Percentiles rank a stretch among this genome's conserved stretches.
Conservation (phyloP, 2,329 filamentous ascomycete genomes). For the Xylaria sp. region DNA sequence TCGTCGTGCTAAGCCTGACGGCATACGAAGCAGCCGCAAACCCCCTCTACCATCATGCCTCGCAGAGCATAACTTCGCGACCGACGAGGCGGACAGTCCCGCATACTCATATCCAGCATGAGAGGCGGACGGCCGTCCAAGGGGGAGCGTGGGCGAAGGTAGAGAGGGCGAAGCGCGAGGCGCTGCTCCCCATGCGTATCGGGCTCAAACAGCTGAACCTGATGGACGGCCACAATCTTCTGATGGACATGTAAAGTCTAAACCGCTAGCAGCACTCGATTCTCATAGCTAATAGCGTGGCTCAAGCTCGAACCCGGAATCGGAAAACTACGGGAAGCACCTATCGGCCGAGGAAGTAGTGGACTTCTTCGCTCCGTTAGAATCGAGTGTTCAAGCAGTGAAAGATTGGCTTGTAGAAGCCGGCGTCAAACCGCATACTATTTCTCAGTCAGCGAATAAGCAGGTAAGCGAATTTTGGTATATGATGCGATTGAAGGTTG, state of each 20-base stretch:
- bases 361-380: conserved; percentile 54
- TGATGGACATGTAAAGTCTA: conserved; percentile 46
- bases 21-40: conserved; percentile 36
- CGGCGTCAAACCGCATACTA: conserved; percentile 47
- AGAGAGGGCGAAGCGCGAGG: conserved; percentile 40
- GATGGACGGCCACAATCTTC: conserved; percentile 41
- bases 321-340: conserved; percentile 55
- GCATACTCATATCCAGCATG: conserved; percentile 43
- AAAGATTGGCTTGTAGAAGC: conserved; percentile 53
- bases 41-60: conserved; percentile 33
- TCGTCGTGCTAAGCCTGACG: conserved; percentile 36
- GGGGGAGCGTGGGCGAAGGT: conserved; percentile 42
- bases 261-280: background rate
- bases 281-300: conserved; percentile 19
- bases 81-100: conserved; percentile 40
- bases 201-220: conserved; percentile 46
- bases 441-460: conserved; percentile 50
- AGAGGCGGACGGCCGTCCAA: conserved; percentile 41
- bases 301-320: conserved; percentile 51
- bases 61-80: conserved; percentile 3
- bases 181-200: conserved; percentile 45
- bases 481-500: background rate
- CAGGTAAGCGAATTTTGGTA: conserved; percentile 35
- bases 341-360: conserved; percentile 52
- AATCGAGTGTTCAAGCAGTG: conserved; percentile 51